A percentile compares a stretch with the other conserved stretches of the same genome.
Conservation (phyloP, 2,329 filamentous ascomycete species). For the Hysterium pulicare region DNA sequence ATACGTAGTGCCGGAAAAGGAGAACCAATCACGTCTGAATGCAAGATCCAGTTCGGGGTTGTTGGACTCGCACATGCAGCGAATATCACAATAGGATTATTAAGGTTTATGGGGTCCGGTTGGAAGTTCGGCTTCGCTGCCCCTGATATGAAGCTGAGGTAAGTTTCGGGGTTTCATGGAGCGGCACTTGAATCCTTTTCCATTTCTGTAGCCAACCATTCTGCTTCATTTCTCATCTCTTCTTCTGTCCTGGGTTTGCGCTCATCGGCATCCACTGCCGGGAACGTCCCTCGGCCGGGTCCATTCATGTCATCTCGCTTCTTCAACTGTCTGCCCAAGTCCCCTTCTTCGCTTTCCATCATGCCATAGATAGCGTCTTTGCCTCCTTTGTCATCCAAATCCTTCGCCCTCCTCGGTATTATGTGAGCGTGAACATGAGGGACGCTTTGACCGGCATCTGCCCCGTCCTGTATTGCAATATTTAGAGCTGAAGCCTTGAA, state of each 20-base stretch:
- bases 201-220: conserved; percentile 59
- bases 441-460: conserved; percentile 88
- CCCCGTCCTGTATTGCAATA: conserved; percentile 90
- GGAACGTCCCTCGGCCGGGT: conserved; percentile 57
- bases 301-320: conserved; percentile 41
- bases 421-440: conserved; percentile 91
- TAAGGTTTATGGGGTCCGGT: too few relatives aligned
- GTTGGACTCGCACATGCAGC: too few relatives aligned
- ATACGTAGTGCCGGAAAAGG: too few relatives aligned
- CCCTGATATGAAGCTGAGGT: too few relatives aligned
- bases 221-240: conserved; percentile 79
- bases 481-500: conserved; percentile 75
- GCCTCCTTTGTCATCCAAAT: conserved; percentile 56
- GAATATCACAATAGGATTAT: too few relatives aligned
- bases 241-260: conserved; percentile 63
- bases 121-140: too few relatives aligned
- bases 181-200: conserved; percentile 44
- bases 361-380: conserved; percentile 76
- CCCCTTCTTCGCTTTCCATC: conserved; percentile 80
- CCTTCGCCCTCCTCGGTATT: conserved; percentile 66
- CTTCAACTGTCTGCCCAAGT: conserved; percentile 70
- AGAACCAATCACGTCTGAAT: too few relatives aligned
- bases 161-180: too few relatives aligned
- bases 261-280: conserved; percentile 67
- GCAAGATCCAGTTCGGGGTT: too few relatives aligned